phyloP scores from a whole-genome alignment of 2,329 filamentous ascomycete species.

The Calonectria honghensis region DNA sequence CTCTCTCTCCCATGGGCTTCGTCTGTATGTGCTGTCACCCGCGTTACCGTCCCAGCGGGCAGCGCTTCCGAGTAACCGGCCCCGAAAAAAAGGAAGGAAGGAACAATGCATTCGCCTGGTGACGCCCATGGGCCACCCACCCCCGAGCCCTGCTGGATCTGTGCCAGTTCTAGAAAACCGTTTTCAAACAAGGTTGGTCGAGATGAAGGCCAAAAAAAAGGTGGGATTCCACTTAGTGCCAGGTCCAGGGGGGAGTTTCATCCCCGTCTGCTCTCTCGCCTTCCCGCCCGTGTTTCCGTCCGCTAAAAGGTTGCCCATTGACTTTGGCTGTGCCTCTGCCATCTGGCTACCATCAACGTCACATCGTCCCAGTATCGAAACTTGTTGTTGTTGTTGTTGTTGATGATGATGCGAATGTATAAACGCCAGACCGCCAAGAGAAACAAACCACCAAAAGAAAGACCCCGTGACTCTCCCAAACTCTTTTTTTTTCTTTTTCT shows the following conservation, averaged over 20 bases:
- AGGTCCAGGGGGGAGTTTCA: slow-evolving; percentile 32
- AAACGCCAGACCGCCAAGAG: background rate
- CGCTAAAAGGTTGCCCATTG: slow-evolving; percentile 5
- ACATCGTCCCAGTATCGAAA: slow-evolving; percentile 34
- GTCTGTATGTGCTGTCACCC: background rate
- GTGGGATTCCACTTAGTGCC: slow-evolving; percentile 36
- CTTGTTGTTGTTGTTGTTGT: background rate
- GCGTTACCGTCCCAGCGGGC: slow-evolving; percentile 31
- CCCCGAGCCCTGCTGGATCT: slow-evolving; percentile 23
- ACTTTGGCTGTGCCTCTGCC: slow-evolving; percentile 27
- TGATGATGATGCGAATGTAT: background rate
- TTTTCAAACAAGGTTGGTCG: slow-evolving; percentile 29
- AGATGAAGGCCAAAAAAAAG: slow-evolving; percentile 15
- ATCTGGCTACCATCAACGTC: slow-evolving; percentile 26
- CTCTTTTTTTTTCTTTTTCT: background rate
- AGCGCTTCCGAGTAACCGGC: slow-evolving; percentile 32
- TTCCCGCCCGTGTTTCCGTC: slow-evolving; percentile 17
- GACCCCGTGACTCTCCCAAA: slow-evolving; percentile 17
- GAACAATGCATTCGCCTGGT: slow-evolving; percentile 15
- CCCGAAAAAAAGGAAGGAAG: slow-evolving; percentile 26
- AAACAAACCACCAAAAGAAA: background rate
- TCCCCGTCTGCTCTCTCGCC: slow-evolving; percentile 14
- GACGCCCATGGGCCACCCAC: background rate
- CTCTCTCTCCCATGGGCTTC: background rate
- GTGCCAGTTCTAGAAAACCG: slow-evolving; percentile 32